Evolutionary conservation across 345 rosid species (phyloP).

Genomic region (Zanthoxylum bungeanum): DNA sequence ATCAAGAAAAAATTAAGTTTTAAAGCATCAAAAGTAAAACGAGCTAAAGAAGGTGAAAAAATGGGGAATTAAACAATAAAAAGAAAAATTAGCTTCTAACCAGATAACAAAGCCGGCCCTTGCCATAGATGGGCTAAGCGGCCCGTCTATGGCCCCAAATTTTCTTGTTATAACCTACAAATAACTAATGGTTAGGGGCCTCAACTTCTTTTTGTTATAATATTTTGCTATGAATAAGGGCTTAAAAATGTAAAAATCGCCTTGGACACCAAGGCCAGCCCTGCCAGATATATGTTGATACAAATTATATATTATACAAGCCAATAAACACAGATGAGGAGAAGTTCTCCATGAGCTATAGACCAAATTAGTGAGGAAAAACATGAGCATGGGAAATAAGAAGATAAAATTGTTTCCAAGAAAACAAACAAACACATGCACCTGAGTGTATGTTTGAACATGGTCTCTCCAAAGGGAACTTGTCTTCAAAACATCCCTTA

Average conservation of each 20-base stretch:
- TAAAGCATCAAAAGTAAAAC: neutral
- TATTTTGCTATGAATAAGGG: too few relatives aligned
- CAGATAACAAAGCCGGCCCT: too few relatives aligned
- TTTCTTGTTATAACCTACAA: too few relatives aligned
- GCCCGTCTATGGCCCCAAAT: too few relatives aligned
- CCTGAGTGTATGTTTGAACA: conserved; percentile 91
- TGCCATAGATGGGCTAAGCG: too few relatives aligned
- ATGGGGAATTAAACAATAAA: neutral
- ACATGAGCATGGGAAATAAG: neutral
- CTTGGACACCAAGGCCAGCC: too few relatives aligned
- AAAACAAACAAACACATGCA: conserved; percentile 30
- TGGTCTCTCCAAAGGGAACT: conserved; percentile 97
- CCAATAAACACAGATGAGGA: neutral
- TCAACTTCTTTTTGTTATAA: too few relatives aligned
- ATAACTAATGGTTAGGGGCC: too few relatives aligned
- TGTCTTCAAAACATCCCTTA: conserved; percentile 83
- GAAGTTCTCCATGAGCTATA: neutral
- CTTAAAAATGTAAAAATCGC: too few relatives aligned
- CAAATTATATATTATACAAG: neutral
- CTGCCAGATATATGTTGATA: neutral
- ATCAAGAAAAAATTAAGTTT: neutral
- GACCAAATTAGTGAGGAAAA: neutral
- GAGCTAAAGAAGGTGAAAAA: neutral
- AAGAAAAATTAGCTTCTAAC: too few relatives aligned
- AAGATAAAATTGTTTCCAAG: neutral